These are phyloP conservation scores for Acrocalymma vagum DNA, from an alignment of 2,329 filamentous ascomycete species.

Conservation along the genomic window DNA sequence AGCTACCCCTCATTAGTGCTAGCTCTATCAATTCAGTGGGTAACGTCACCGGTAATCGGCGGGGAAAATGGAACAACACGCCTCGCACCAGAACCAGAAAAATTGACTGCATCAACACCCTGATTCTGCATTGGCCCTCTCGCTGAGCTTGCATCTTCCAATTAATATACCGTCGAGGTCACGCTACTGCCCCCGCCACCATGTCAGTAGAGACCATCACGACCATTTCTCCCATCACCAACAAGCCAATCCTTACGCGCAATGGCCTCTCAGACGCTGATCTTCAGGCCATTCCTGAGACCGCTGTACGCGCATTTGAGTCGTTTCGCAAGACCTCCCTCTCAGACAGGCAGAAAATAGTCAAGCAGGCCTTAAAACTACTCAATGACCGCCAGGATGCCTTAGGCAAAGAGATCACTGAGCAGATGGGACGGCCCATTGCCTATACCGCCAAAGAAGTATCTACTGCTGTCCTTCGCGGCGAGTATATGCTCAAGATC, in stretches of 20 bases:
- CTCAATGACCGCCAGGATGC: slow-evolving; percentile 78
- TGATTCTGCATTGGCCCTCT: slow-evolving; percentile 17
- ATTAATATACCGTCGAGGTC: slow-evolving; percentile 24
- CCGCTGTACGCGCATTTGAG: slow-evolving; percentile 77
- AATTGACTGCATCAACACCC: slow-evolving; percentile 20
- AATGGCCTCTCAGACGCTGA: slow-evolving; percentile 76
- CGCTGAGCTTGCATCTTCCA: slow-evolving; percentile 14
- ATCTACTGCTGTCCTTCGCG: slow-evolving; percentile 82
- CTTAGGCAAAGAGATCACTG: slow-evolving; percentile 83
- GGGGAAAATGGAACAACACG: slow-evolving; percentile 7
- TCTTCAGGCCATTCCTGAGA: slow-evolving; percentile 74
- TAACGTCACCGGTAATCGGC: slow-evolving; percentile 21
- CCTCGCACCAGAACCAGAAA: slow-evolving; percentile 19
- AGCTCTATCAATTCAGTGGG: too few relatives aligned
- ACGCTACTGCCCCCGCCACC: slow-evolving; percentile 23
- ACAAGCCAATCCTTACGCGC: slow-evolving; percentile 82
- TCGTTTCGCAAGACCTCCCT: slow-evolving; percentile 80
- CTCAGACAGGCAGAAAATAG: slow-evolving; percentile 78
- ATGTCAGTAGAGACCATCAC: slow-evolving; percentile 68
- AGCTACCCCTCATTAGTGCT: too few relatives aligned
- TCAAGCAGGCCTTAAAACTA: slow-evolving; percentile 79
- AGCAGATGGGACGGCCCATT: slow-evolving; percentile 95
- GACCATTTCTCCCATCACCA: slow-evolving; percentile 91
- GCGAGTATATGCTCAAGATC: slow-evolving; percentile 85
- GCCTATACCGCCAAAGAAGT: slow-evolving; percentile 86